Base-by-base conservation (phyloP, 2,329 filamentous ascomycete genomes). In the Epichloe festucae region DNA sequence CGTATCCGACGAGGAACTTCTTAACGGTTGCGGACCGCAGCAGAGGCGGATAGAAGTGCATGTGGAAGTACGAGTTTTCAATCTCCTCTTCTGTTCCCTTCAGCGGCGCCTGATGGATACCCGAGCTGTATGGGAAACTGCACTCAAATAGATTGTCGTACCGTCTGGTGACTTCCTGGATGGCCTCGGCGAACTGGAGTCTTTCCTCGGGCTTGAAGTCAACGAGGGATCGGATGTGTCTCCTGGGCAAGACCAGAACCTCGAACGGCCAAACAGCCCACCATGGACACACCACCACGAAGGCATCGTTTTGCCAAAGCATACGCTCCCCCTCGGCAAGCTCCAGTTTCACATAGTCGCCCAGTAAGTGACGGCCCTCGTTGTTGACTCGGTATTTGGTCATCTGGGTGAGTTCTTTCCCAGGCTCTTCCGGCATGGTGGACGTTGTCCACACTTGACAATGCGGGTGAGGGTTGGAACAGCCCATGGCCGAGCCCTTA, bases 231-330 rank as follows among this genome's bases (percentile, higher is more conserved):
- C 89, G 82, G 58, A 90, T 85, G 66, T 96, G 90, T 55, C 81
- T 75, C 71, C 89, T 94, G 55, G 87, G 81, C 34, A 96, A 75
- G 54, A 98, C 78, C 74, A 98, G 85, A 46, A 91, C 85, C 73
- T 98, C 93, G 55, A 96, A 98, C 0, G 93, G 93, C 93, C 93
- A 98, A 17, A 89, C 78, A 0, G 89, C 93, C 93, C 93, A 98
- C 89, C 93, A 98, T 0, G 93, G 93, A 62, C 90, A 95, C 15
- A 97, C 79, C 0, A 90, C 84, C 42, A 95, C 72, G 67, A 97
- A 98, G 1, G 75, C 75, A 11, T 79, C 78, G 65, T 98, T 98
- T 66, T 94, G 83, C 65, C 87, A 95, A 0, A 98, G 86, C 8
- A 95, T 78, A 11, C 93, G 82, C 69, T 95, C 89, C 58, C 82